phyloP scores from a whole-genome alignment of 805 yeast species.

The Grigorovia humatica region DNA sequence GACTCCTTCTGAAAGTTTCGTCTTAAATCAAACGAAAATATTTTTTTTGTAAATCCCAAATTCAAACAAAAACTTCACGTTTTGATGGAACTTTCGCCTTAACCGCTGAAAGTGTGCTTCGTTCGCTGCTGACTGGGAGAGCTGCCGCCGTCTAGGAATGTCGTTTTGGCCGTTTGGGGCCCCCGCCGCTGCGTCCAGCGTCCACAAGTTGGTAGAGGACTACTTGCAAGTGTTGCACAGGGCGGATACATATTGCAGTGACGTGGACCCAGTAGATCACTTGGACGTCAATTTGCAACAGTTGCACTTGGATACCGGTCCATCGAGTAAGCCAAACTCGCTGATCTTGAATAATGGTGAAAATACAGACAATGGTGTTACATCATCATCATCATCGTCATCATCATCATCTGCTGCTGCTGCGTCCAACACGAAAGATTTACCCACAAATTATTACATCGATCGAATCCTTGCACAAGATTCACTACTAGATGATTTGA shows the following conservation, averaged over 20 bases:
- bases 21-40: too few species aligned
- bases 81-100: too few species aligned
- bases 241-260: not conserved
- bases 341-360: constrained; percentile 1
- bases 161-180: constrained; percentile 35
- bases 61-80: too few species aligned
- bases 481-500: constrained; percentile 29
- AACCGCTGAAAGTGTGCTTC: not conserved
- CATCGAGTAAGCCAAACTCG: constrained; percentile 2
- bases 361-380: not conserved
- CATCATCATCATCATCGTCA: not conserved
- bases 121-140: not conserved
- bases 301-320: not conserved
- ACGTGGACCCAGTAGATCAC: not conserved
- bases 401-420: not conserved
- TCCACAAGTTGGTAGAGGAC: constrained; percentile 28
- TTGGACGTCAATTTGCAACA: not conserved
- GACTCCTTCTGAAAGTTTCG: too few species aligned
- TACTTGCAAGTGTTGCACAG: constrained; percentile 18
- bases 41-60: too few species aligned
- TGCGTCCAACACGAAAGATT: constrained; percentile 15
- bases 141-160: constrained; percentile 11
- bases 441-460: constrained; percentile 12
- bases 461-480: constrained; percentile 30
- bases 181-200: constrained; percentile 11